Conservation (phyloP, 345 rosid species). For the Cardamine occulta region DNA sequence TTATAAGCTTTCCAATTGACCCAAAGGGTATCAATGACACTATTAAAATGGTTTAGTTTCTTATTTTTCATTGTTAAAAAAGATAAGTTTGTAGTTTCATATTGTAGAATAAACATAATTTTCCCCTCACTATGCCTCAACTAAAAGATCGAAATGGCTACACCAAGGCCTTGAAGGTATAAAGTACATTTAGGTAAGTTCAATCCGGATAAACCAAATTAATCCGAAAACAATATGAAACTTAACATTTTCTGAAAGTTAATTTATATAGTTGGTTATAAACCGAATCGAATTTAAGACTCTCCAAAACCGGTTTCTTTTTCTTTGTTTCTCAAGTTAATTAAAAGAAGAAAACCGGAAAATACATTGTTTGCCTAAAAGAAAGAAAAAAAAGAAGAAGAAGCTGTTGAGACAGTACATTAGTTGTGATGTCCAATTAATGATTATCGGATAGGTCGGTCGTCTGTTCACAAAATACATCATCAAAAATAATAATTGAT, state of each 20-base stretch:
- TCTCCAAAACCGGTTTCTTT: not conserved
- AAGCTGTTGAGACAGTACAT: not conserved
- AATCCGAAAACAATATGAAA: not conserved
- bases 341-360: not conserved
- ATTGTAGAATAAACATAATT: not conserved
- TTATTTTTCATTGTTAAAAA: slow-evolving; percentile 7
- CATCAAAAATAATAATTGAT: not conserved
- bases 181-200: not conserved
- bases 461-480: too few relatives aligned
- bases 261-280: not conserved
- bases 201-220: not conserved
- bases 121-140: not conserved
- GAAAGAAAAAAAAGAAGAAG: not conserved
- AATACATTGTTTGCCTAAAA: not conserved
- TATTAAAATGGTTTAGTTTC: not conserved
- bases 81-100: slow-evolving; percentile 1
- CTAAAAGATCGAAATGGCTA: not conserved
- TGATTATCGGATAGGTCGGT: slow-evolving; percentile 27
- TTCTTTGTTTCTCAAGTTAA: not conserved
- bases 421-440: slow-evolving; percentile 9
- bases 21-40: not conserved
- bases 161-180: not conserved
- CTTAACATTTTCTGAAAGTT: not conserved
- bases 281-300: not conserved
- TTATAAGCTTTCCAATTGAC: slow-evolving; percentile 16